phyloP scores from a whole-genome alignment of 1,139 yeast genomes.

The Williopsis jadinii region DNA sequence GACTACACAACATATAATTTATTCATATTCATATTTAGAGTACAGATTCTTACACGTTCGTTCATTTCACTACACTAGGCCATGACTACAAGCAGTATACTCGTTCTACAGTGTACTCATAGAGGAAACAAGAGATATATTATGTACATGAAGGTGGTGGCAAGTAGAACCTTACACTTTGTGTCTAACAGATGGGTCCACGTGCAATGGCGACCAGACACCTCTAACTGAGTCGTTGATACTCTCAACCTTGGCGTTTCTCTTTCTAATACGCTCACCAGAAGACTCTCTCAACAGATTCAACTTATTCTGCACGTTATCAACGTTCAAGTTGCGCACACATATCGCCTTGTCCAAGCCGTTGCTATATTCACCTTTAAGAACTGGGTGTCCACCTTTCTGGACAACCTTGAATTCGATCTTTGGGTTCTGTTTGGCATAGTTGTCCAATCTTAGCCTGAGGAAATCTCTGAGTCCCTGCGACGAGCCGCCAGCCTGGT shows the following conservation, averaged over 20 bases:
- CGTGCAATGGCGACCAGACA: conserved; percentile 95
- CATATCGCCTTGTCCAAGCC: conserved; percentile 48
- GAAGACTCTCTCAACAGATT: conserved; percentile 49
- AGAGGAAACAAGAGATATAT: no score
- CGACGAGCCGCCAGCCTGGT: conserved; percentile 76
- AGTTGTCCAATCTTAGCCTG: conserved; percentile 43
- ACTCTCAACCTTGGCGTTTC: conserved; percentile 71
- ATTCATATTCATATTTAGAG: not conserved
- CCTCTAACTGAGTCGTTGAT: conserved; percentile 87
- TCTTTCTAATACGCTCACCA: conserved; percentile 52
- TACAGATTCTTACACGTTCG: no score
- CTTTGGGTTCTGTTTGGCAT: conserved; percentile 56
- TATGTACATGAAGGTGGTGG: no score
- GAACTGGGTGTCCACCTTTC: conserved; percentile 76
- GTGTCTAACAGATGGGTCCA: conserved; percentile 59
- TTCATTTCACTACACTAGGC: no score
- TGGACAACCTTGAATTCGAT: conserved; percentile 66
- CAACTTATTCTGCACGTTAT: conserved; percentile 46
- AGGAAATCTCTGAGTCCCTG: conserved; percentile 67
- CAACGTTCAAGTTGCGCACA: conserved; percentile 51
- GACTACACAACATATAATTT: not conserved
- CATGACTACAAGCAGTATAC: no score
- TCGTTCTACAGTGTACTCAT: no score
- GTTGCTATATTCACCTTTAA: conserved; percentile 57
- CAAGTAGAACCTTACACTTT: conserved; percentile 35